A percentile compares a stretch with the other conserved stretches of the same genome.
These are phyloP conservation scores for Xerocomellus chrysenteron DNA, from an alignment of 768 basidiomycete genomes.

Conservation along the genomic window DNA sequence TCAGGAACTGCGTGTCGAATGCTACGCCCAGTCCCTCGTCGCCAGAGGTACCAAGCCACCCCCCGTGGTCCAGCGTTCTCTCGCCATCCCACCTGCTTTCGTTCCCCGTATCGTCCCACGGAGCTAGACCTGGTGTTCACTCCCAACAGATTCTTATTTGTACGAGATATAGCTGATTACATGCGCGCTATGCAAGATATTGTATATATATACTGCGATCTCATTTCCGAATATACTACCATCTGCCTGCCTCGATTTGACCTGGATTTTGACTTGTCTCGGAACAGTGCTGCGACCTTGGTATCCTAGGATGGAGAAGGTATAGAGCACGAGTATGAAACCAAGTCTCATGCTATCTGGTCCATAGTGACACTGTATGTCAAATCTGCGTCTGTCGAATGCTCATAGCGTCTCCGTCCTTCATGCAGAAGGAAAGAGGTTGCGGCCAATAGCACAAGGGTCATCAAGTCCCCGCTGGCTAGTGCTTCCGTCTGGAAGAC, in stretches of 20 bases:
- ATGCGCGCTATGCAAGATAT: constrained; percentile 3
- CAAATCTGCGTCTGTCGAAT: constrained; percentile 53
- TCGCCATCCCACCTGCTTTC: constrained; percentile 32
- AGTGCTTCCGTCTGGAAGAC: constrained; percentile 94
- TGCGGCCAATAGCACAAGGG: constrained; percentile 66
- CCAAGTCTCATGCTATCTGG: constrained; percentile 52
- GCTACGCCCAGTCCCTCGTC: constrained; percentile 30
- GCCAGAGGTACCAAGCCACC: constrained; percentile 24
- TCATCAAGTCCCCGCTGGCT: constrained; percentile 59
- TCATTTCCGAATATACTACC: constrained; percentile 3
- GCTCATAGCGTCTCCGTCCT: constrained; percentile 73
- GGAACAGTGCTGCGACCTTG: background rate
- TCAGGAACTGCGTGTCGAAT: constrained; percentile 30
- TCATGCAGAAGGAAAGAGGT: constrained; percentile 75
- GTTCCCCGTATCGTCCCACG: constrained; percentile 13
- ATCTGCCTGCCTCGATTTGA: background rate
- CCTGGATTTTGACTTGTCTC: background rate
- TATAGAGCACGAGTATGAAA: background rate
- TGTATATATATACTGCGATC: constrained; percentile 8
- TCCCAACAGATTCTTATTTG: background rate
- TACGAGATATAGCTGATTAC: background rate
- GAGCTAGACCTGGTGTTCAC: background rate
- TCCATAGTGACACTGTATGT: constrained; percentile 52
- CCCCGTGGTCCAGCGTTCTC: constrained; percentile 14
- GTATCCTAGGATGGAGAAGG: background rate